Base-by-base conservation (phyloP, 2,329 filamentous ascomycete genomes). In the Westerdykella sp. region DNA sequence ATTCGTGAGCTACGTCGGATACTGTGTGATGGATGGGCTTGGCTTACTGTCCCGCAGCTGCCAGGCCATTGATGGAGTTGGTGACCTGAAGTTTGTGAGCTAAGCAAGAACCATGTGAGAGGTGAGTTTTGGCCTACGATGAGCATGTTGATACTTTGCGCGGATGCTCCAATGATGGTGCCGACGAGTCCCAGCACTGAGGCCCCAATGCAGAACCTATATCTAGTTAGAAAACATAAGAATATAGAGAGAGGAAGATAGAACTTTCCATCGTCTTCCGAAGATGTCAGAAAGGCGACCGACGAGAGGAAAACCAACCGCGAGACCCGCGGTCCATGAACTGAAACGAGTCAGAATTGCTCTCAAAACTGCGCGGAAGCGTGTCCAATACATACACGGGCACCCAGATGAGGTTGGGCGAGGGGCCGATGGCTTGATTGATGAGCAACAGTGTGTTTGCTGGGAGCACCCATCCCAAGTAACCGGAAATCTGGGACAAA, bases 211-310 rank as follows among this genome's bases (percentile, higher is more conserved):
- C 67, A 67, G 48, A 60, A 60, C 25, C 18, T 21, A 21, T 6
- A 6, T 6, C 18, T 4, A 21, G 18, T 21, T 21, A 21, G 18
- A 21, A 21, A 21, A 21, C 18, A 21, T 6, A 6, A 21, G 18
- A 21, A 21, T 21, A 21, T 21, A 21, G 3, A 21, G 18, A 21
- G 18, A 21, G 18, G 18, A 21, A 21, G 3, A 21, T 21, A 6
- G 39, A 60, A 59, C 18, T 21, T 21, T 21, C 55, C 50, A 63
- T 46, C 65, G 44, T 39, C 65, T 47, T 14, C 66, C 67, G 37
- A 69, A 68, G 23, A 69, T 67, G 39, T 69, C 66, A 5, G 59
- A 64, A 2, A 69, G 46, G 9, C 60, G 59, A 16, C 66, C 66
- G 23, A 69, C 62, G 28, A 68, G 55, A 1, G 63, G 55, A 44